Evolutionary conservation across 2,329 filamentous ascomycete species (phyloP).

Genomic region (Sporothrix dimorphospora): DNA sequence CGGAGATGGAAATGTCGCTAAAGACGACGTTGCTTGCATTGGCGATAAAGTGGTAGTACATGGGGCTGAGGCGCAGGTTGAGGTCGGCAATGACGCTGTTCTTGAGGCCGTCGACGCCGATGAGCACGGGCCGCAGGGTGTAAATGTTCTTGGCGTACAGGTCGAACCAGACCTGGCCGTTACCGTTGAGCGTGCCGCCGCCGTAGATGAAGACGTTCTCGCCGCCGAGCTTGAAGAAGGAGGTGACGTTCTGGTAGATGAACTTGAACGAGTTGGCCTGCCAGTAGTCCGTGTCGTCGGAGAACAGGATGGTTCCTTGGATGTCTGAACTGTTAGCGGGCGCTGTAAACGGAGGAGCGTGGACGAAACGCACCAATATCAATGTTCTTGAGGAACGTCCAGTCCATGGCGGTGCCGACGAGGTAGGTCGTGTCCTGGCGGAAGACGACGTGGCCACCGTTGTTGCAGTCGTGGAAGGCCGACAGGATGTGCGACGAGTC

Average conservation of each 20-base stretch:
- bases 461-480: slow-evolving; percentile 62
- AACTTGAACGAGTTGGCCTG: slow-evolving; percentile 64
- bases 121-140: slow-evolving; percentile 62
- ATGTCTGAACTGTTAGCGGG: slow-evolving; percentile 34
- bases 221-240: slow-evolving; percentile 69
- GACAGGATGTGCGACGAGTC: slow-evolving; percentile 53
- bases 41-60: slow-evolving; percentile 65
- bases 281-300: slow-evolving; percentile 69
- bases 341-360: too few relatives aligned
- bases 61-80: slow-evolving; percentile 58
- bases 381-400: slow-evolving; percentile 59
- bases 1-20: slow-evolving; percentile 62
- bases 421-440: slow-evolving; percentile 53
- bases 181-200: slow-evolving; percentile 57
- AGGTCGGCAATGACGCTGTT: slow-evolving; percentile 60
- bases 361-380: too few relatives aligned
- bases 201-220: slow-evolving; percentile 69
- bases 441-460: slow-evolving; percentile 63
- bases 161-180: slow-evolving; percentile 68
- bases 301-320: slow-evolving; percentile 57
- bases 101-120: slow-evolving; percentile 62
- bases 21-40: slow-evolving; percentile 65
- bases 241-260: slow-evolving; percentile 65
- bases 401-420: slow-evolving; percentile 58
- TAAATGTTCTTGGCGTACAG: slow-evolving; percentile 60